phyloP scores from a whole-genome alignment of 176 grass and related monocot species.

The Urochloa ruziziensis region DNA sequence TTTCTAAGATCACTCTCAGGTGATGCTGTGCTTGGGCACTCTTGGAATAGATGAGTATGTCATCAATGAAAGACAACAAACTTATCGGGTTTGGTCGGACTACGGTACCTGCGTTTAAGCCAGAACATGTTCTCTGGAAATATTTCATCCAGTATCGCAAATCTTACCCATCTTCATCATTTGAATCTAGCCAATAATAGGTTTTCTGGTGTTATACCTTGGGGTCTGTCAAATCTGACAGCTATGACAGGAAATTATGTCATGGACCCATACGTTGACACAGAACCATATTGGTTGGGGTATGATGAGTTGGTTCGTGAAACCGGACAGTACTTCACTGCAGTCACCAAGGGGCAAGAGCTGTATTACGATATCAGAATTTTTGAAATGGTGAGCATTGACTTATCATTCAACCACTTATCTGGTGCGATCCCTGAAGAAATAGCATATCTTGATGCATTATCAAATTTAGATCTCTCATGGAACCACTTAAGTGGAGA shows the following conservation, averaged over 20 bases:
- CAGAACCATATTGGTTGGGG: background rate
- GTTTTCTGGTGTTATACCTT: constrained; percentile 23
- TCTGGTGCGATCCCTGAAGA: background rate
- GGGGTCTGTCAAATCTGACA: background rate
- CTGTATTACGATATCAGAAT: background rate
- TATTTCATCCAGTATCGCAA: background rate
- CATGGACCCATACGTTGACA: accelerated
- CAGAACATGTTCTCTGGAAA: constrained; percentile 32
- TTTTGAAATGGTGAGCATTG: background rate
- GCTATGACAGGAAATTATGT: constrained; percentile 3
- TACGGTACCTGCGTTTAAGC: background rate
- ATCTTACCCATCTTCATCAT: constrained; percentile 10
- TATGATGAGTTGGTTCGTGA: background rate
- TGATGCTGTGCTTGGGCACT: too few species aligned
- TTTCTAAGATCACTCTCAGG: too few species aligned
- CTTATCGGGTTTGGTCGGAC: background rate
- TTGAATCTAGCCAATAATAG: constrained; percentile 39
- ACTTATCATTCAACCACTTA: constrained; percentile 31
- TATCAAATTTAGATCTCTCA: constrained; percentile 23
- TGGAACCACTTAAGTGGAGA: background rate
- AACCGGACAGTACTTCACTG: background rate
- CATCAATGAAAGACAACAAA: too few species aligned
- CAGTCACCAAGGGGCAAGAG: constrained; percentile 28
- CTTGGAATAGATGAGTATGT: too few species aligned
- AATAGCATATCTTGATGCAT: background rate